phyloP scores from a whole-genome alignment of 2,329 filamentous ascomycete genomes.

The Helminthosporium solani region DNA sequence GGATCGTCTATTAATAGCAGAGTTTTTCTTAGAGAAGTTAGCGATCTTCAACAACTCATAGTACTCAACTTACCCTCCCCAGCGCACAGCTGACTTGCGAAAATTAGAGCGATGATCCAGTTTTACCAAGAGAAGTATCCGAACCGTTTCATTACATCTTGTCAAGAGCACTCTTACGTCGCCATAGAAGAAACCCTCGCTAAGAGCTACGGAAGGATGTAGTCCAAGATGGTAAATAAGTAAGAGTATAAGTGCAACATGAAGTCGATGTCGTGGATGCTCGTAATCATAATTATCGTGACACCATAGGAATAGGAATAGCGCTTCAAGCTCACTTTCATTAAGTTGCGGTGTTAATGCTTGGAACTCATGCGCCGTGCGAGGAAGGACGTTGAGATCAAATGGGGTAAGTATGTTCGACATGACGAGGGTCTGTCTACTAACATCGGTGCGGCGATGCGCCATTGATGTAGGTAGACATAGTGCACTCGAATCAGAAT shows the following conservation, averaged over 20 bases:
- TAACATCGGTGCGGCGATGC: too few species aligned
- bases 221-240: neutral
- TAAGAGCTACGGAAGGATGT: neutral
- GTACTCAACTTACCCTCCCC: neutral
- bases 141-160: neutral
- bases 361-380: slow-evolving; percentile 1
- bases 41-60: neutral
- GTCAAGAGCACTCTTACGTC: neutral
- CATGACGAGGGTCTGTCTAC: too few species aligned
- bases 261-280: neutral
- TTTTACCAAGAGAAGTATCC: neutral
- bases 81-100: neutral
- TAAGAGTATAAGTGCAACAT: neutral
- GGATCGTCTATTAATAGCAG: neutral
- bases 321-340: neutral
- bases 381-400: neutral
- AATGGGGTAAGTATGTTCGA: too few species aligned
- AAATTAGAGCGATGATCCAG: neutral
- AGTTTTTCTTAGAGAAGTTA: neutral
- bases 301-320: neutral
- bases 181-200: slow-evolving; percentile 1
- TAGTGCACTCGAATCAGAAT: too few species aligned
- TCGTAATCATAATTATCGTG: neutral
- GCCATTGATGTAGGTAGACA: too few species aligned
- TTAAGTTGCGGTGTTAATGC: neutral